Conservation (phyloP, 1,284 basidiomycete species). For the Singerocomus inundabilis region DNA sequence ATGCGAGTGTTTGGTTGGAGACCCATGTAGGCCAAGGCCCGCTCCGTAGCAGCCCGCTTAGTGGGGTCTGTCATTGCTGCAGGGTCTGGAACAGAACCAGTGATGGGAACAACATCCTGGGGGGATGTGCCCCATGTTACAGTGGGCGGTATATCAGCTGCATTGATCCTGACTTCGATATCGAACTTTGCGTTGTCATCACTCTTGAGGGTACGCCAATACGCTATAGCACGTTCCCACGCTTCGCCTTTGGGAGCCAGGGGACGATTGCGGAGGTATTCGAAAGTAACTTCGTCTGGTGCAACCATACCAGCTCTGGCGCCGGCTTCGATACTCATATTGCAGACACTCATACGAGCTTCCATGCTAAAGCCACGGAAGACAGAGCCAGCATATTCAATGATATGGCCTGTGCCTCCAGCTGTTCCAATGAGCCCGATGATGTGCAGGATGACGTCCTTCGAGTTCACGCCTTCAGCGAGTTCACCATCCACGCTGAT, state of each 20-base stretch:
- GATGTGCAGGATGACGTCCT: conserved; percentile 94
- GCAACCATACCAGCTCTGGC: conserved; percentile 96
- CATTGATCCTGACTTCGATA: conserved; percentile 81
- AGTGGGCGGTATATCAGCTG: conserved; percentile 90
- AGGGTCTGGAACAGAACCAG: conserved; percentile 83
- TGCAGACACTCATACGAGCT: conserved; percentile 95
- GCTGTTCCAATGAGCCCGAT: conserved; percentile 94
- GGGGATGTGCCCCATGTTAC: conserved; percentile 97
- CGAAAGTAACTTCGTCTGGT: conserved; percentile 89
- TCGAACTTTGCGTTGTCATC: conserved; percentile 92
- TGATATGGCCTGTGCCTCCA: conserved; percentile 90
- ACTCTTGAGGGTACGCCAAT: conserved; percentile 85
- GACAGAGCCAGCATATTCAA: conserved; percentile 91
- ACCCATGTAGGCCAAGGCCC: conserved; percentile 91
- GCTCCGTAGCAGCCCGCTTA: conserved; percentile 74
- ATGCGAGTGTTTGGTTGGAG: conserved; percentile 80
- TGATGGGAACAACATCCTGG: conserved; percentile 89
- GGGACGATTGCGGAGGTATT: conserved; percentile 84
- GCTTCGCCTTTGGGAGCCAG: conserved; percentile 84
- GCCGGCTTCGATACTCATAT: conserved; percentile 98
- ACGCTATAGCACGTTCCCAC: conserved; percentile 87
- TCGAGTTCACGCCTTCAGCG: conserved; percentile 86
- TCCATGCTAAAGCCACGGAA: conserved; percentile 94
- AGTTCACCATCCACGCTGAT: conserved; percentile 88
- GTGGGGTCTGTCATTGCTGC: conserved; percentile 61